Base-by-base conservation (phyloP, 805 yeast genomes). In the Candida qinlingensis region DNA sequence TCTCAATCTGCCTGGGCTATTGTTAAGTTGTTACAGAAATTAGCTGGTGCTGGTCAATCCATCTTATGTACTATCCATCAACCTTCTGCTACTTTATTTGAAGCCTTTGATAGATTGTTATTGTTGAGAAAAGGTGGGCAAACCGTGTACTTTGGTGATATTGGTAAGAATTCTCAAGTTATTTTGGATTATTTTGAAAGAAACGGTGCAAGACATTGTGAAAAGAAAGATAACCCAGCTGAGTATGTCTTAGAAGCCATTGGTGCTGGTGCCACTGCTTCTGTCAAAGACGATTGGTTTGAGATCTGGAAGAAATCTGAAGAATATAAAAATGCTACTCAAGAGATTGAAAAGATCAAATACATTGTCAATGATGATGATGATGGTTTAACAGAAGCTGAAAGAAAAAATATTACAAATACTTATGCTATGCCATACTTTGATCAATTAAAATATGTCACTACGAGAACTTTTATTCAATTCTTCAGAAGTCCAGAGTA, bases 251-350 rank as follows among this genome's bases (percentile, higher is more conserved):
- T 84, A 51, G 85, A 82, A 52, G 77, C 76, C n/a, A 82, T 85
- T 62, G 88, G 89, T 39, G 88, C 88, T n/a, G 90, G 89, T 56
- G 87, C 88, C 4, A 81, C 85, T 37, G 81, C 85, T 3, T 53
- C 64, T 35, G 75, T 71, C 6, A 64, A 67, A 12, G 72, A 68
- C 39, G 82, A 85, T 62, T 85, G 87, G 86, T 70, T 71, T 60
- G 75, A 77, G 13, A 72, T 75, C 5, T 85, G 92, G 92, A 57
- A 46, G 4, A 63, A 62, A 8, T 79, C 74, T 48, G 69, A 59
- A 25, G 77, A 77, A 55, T 58, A 13, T 37, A 13, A 27, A 2
- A 34, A 48, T 9, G 49, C 56, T 26, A 54, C 59, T 49, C 70
- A 71, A 49, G 71, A 71, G 34, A 52, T 63, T 39, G 46, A 53